Base-by-base conservation (phyloP, 495 filamentous ascomycete species). In the Recurvomyces mirabilis region DNA sequence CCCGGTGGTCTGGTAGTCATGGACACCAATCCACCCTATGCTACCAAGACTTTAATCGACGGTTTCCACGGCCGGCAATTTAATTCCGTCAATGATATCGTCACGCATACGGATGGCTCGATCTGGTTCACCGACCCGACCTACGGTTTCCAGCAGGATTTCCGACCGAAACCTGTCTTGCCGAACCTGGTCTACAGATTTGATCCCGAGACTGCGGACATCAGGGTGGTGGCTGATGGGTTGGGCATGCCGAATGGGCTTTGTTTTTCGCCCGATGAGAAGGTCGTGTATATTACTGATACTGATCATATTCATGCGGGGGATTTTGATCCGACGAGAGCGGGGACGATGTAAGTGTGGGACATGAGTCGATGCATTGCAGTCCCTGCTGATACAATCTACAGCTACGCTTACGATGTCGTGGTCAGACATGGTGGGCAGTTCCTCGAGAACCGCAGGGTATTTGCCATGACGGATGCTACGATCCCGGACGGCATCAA, bases 231-330 rank as follows among this genome's bases (percentile, higher is more conserved):
- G 17, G 72, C 71, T 3, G 71, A 72, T 49, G 63, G 61, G 2
- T 67, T 73, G 32, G 64, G 58, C 11, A 52, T 60, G 10, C 68
- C 68, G 3, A 71, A 70, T 45, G 70, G 70, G 0, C 14, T 46
- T n/a, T 56, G 56, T 21, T 73, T 74, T 51, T 64, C 64, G 3
- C 69, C 70, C 10, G 65, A 70, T 43, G 56, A 67, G 47, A 58
- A 59, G 38, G 63, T 51, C 0, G n/a, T 69, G n/a, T 75, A 74
- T 50, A 61, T 74, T 37, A 72, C 66, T 17, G 71, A 74, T 33
- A 65, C 61, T 0, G 43, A 46, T 24, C 9, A 6, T 5, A 24
- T 46, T 18, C 43, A 46, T 21, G 33, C 33, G 13, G 43, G 33
- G 5, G 22, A 7, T 1, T 5, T 39, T 13, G 43, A 46, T 18